Evolutionary conservation across 2,329 filamentous ascomycete species (phyloP).

Genomic region (Pseudogymnoascus sp.): DNA sequence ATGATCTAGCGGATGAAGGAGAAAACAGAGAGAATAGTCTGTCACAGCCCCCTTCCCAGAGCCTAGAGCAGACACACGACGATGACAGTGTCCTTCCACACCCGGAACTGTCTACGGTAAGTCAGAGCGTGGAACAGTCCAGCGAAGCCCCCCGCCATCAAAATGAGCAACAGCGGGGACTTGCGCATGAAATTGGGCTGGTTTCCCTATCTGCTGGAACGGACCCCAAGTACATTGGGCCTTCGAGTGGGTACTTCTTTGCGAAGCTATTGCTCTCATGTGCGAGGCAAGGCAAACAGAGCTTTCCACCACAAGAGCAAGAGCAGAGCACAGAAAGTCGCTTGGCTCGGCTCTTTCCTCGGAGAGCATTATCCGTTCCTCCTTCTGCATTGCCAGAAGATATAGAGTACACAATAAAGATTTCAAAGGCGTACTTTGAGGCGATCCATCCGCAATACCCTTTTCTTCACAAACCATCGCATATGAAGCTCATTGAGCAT

Average conservation of each 20-base stretch:
- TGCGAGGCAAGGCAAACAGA: constrained; percentile 23
- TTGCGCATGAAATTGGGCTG: constrained; percentile 44
- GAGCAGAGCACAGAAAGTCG: constrained; percentile 4
- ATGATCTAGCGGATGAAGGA: not conserved
- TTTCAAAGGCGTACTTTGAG: constrained; percentile 40
- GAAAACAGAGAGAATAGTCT: not conserved
- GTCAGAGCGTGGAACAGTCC: constrained; percentile 7
- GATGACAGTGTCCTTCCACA: not conserved
- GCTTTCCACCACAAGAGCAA: constrained; percentile 8
- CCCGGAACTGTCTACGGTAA: not conserved
- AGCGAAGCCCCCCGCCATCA: constrained; percentile 13
- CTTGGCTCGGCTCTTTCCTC: not conserved
- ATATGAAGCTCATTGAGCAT: constrained; percentile 28
- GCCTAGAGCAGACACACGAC: not conserved
- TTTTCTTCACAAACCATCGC: constrained; percentile 38
- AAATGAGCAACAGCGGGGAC: constrained; percentile 9
- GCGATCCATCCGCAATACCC: constrained; percentile 41
- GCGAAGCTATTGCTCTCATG: constrained; percentile 39
- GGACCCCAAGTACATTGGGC: constrained; percentile 44
- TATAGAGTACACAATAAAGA: constrained; percentile 32
- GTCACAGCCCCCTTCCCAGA: not conserved
- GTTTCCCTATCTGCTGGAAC: constrained; percentile 40
- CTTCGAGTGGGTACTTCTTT: constrained; percentile 46
- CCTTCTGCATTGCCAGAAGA: constrained; percentile 17
- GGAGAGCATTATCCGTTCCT: constrained; percentile 3